Conservation (phyloP, 164 flowering plant species). For the Chimonanthus praecox region DNA sequence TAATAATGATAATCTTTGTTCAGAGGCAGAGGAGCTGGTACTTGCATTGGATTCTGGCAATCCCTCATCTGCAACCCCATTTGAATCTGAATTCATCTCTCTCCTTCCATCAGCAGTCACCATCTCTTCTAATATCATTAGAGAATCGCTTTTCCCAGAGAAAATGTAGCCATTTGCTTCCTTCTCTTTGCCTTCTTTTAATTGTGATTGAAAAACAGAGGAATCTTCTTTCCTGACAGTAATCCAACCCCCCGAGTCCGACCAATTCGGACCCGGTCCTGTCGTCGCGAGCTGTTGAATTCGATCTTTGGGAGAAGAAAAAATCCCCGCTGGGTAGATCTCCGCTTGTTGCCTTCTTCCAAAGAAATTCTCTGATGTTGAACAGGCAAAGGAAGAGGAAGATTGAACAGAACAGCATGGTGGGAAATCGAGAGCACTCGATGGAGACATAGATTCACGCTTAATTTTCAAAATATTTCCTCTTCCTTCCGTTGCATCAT, state of each 20-base stretch:
- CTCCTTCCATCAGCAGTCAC: background rate
- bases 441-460: too few species aligned
- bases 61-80: background rate
- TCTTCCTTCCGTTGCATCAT: background rate
- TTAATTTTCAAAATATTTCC: background rate
- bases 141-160: background rate
- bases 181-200: too few species aligned
- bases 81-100: background rate
- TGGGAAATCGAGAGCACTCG: slow-evolving; percentile 11
- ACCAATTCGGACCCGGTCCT: slow-evolving; percentile 23
- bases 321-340: too few species aligned
- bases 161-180: background rate
- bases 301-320: slow-evolving; percentile 17
- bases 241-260: slow-evolving; percentile 22
- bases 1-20: too few species aligned
- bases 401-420: slow-evolving; percentile 18
- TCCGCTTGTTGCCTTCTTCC: too few species aligned
- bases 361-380: background rate
- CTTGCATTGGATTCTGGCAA: background rate
- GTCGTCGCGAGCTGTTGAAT: slow-evolving; percentile 16
- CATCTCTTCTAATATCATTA: background rate
- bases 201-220: background rate
- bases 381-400: background rate
- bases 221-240: slow-evolving; percentile 14
- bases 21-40: too few species aligned